Evolutionary conservation across 2,329 filamentous ascomycete genomes (phyloP), one percentile per base, ranked within the genome.

Genomic region (Hymenoscyphus fructigenus): DNA sequence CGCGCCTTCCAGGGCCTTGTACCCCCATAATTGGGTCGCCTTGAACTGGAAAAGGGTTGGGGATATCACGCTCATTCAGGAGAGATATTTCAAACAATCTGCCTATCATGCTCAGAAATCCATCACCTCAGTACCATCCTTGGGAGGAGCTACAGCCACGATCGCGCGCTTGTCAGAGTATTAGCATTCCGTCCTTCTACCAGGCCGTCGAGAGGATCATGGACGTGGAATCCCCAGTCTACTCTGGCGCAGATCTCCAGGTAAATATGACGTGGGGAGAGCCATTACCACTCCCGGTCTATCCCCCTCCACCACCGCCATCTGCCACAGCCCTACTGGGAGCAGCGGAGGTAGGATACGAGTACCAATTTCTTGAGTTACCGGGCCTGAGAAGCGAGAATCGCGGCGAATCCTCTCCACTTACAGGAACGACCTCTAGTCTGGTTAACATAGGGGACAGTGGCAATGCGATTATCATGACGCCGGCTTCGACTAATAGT

Each of bases 401-500:
- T 14, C 58, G 50, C 15, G 44, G 58, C n/a, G 62, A 50, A 50
- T 50, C 44, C 20, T 23, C 44, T 12, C 20, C 44, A 26, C 44
- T 12, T 15, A 57, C 64, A 26, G 28, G 58, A 17, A 55, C 47
- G 7, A 26, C 32, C 7, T 28, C 60, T 36, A 66, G 64, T 29
- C 56, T 61, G 23, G 28, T 61, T 38, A 59, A 63, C 55, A 26
- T 61, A 17, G 36, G 36, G n/a, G 53, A 34, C 26, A 57, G 55
- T 29, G 14, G 57, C n/a, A 50, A 57, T 17, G 58, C 26, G 53
- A 63, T 17, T 20, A 38, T 53, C 41, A 55, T 61, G 61, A 61
- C 53, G 15, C 41, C 64, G 17, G 26, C 57, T 17, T 20, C 38
- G 23, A 60, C 53, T 9, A 50, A 61, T 38, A 63, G 60, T 36